Conservation (phyloP, 768 basidiomycete genomes). For the Boletus eberwhitei region DNA sequence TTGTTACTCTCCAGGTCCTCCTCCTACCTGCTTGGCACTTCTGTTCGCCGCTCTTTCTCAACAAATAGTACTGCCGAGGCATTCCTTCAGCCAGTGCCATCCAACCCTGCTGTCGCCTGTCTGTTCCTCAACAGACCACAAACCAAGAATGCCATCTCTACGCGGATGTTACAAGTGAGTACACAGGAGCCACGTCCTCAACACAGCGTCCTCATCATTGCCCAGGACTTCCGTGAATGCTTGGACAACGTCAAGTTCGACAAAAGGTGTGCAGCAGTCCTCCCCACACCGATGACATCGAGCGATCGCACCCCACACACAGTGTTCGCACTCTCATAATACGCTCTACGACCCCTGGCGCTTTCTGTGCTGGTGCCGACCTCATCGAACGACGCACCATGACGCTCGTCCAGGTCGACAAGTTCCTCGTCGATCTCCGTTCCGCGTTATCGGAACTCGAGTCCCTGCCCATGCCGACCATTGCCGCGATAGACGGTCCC, state of each 20-base stretch:
- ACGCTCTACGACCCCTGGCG: constrained; percentile 69
- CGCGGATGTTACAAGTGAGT: constrained; percentile 61
- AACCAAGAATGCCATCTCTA: constrained; percentile 85
- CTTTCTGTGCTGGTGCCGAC: constrained; percentile 93
- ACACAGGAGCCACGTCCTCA: neutral
- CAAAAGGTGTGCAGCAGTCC: constrained; percentile 45
- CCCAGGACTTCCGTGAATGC: constrained; percentile 68
- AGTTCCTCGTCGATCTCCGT: constrained; percentile 76
- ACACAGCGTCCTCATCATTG: constrained; percentile 2
- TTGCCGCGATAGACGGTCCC: constrained; percentile 90
- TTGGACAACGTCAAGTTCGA: constrained; percentile 65
- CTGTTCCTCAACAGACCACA: constrained; percentile 80
- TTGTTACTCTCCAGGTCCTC: neutral
- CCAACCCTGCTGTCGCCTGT: constrained; percentile 63
- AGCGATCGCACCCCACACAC: neutral
- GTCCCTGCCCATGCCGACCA: constrained; percentile 80
- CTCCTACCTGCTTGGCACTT: neutral
- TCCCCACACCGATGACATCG: neutral
- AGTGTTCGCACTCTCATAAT: constrained; percentile 80
- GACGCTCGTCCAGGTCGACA: constrained; percentile 67
- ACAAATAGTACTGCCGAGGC: constrained; percentile 29
- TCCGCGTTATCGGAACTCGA: constrained; percentile 73
- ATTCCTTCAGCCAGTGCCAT: constrained; percentile 48
- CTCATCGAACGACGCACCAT: constrained; percentile 82
- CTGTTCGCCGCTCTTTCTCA: constrained; percentile 19